Evolutionary conservation across 2,329 filamentous ascomycete genomes (phyloP), one percentile per base, ranked within the genome.

Genomic region (Aspergillus tubingensis): DNA sequence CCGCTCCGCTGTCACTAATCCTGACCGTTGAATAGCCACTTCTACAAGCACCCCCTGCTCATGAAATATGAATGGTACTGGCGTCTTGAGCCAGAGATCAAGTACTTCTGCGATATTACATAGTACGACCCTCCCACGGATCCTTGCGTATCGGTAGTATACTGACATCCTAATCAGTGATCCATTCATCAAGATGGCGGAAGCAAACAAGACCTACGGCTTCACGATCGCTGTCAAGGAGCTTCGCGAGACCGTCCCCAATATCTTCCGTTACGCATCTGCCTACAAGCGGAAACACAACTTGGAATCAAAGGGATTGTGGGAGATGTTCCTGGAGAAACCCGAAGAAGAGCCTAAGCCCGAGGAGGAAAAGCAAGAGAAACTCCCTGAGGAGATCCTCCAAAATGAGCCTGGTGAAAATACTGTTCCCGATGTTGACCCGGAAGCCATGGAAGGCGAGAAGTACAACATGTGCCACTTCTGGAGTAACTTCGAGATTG

Each of bases 401-500:
- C 87, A 88, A 68, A 88, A 86, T 53, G 90, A 96, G 62, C 88
- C 91, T 23, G 87, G 86, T 39, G 84, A 84, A 57, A 87, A 88
- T 64, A 85, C 85, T 36, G 79, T 92, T n/a, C 88, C 89, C 30
- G 88, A 95, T 44, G 90, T 97, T 59, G 92, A 98, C 72, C 88
- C 90, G 0, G 93, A 98, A 72, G 86, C 88, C 44, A 99, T 99
- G 95, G 94, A 98, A 74, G 92, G 92, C 65, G 95, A 99, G 77
- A 91, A 88, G 70, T 99, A 99, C 83, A 99, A 99, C 81, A 99
- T 99, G 95, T 99, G 95, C 76, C 95, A 99, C 82, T 99, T 97
- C 82, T 99, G 95, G 95, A 96, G 92, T 77, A 99, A 99, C 77
- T 99, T 99, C 68, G 95, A 99, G 78, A 99, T 99, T 79, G 95